Conservation (phyloP, 106 monocot species). For the Apostasia ramifera region DNA sequence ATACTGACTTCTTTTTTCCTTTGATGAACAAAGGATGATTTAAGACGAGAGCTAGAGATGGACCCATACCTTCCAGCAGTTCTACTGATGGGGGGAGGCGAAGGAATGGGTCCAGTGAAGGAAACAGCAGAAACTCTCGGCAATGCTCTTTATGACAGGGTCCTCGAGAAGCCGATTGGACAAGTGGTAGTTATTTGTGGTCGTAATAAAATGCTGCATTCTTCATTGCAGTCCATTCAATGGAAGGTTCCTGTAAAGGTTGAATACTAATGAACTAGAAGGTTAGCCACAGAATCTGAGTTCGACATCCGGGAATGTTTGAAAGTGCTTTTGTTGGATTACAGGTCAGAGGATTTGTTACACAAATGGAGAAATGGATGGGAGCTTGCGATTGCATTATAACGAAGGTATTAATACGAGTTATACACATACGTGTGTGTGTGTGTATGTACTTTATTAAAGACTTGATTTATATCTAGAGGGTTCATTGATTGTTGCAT, state of each 20-base stretch:
- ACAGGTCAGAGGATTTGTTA: slow-evolving; percentile 51
- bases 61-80: slow-evolving; percentile 62
- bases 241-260: slow-evolving; percentile 84
- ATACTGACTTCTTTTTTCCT: too few relatives aligned
- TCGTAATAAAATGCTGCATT: slow-evolving; percentile 46
- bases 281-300: neutral
- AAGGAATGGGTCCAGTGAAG: slow-evolving; percentile 87
- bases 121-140: slow-evolving; percentile 64
- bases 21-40: slow-evolving; percentile 8
- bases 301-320: neutral
- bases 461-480: neutral
- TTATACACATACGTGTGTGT: neutral
- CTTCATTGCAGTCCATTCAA: slow-evolving; percentile 29
- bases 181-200: slow-evolving; percentile 85
- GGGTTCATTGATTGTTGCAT: neutral
- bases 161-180: slow-evolving; percentile 34
- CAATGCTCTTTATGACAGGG: slow-evolving; percentile 42
- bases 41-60: slow-evolving; percentile 75
- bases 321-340: neutral
- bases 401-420: slow-evolving; percentile 33
- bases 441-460: neutral
- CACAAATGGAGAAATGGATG: slow-evolving; percentile 73
- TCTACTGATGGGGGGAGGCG: slow-evolving; percentile 89
- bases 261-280: neutral
- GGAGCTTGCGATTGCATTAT: slow-evolving; percentile 65